phyloP scores from a whole-genome alignment of 345 rosid genomes.

The Aquilaria yunnanensis region DNA sequence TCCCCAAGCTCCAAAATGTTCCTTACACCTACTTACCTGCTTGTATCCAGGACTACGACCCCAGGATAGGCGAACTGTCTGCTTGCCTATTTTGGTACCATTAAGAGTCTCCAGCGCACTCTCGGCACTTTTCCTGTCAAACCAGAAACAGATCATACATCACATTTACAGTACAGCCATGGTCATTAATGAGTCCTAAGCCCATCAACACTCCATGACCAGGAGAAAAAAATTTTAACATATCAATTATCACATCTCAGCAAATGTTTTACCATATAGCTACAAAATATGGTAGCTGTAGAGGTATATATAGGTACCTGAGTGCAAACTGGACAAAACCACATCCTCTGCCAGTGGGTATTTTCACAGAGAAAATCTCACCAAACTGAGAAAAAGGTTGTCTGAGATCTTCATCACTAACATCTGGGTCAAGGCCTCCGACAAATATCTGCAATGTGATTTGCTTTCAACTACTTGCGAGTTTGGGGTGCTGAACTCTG shows the following conservation, averaged over 20 bases:
- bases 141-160: conserved; percentile 7
- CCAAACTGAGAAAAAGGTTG: conserved; percentile 80
- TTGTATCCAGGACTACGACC: conserved; percentile 80
- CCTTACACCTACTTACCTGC: conserved; percentile 42
- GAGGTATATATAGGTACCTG: conserved; percentile 36
- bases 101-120: conserved; percentile 72
- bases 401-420: conserved; percentile 81
- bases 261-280: not conserved
- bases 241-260: too few relatives aligned
- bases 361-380: conserved; percentile 89
- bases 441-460: conserved; percentile 66
- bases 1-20: too few relatives aligned
- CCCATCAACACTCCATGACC: not conserved
- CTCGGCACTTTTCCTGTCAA: conserved; percentile 77
- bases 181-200: not conserved
- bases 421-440: conserved; percentile 88
- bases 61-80: conserved; percentile 95
- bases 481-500: conserved; percentile 2
- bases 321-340: conserved; percentile 80
- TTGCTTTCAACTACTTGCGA: not conserved
- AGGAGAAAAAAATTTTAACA: too few relatives aligned
- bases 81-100: conserved; percentile 79
- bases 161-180: not conserved
- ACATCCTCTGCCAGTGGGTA: conserved; percentile 92
- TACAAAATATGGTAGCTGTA: not conserved